phyloP scores from a whole-genome alignment of 768 basidiomycete species.

The Kwoniella mangroviensis region DNA sequence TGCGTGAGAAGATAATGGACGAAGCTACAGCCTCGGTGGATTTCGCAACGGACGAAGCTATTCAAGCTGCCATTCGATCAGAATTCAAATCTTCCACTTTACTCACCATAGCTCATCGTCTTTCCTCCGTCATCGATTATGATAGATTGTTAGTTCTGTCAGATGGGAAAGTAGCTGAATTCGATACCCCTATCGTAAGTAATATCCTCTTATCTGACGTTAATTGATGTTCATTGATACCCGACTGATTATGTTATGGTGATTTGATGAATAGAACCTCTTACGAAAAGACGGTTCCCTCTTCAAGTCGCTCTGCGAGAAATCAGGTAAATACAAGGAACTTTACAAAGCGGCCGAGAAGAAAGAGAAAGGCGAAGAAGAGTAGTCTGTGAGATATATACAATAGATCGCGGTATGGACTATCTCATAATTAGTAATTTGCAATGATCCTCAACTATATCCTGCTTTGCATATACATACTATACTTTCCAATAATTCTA shows the following conservation, averaged over 20 bases:
- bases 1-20: constrained; percentile 51
- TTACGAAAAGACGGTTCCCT: constrained; percentile 47
- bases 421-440: too few relatives aligned
- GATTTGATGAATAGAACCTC: constrained; percentile 35
- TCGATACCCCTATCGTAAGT: constrained; percentile 55
- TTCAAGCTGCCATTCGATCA: constrained; percentile 56
- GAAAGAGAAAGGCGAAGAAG: constrained; percentile 36
- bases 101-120: constrained; percentile 56
- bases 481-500: too few relatives aligned
- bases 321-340: constrained; percentile 55
- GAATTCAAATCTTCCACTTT: constrained; percentile 55
- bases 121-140: constrained; percentile 57
- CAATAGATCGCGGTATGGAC: too few relatives aligned
- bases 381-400: too few relatives aligned
- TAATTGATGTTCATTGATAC: too few relatives aligned
- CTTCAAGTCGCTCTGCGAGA: constrained; percentile 55
- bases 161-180: constrained; percentile 56
- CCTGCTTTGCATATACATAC: too few relatives aligned
- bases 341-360: constrained; percentile 52
- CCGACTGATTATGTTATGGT: too few relatives aligned
- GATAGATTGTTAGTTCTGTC: constrained; percentile 57
- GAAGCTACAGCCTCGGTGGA: constrained; percentile 57
- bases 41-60: constrained; percentile 56
- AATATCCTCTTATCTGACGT: too few relatives aligned
- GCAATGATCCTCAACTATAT: too few relatives aligned